These are phyloP conservation scores for Arabis hirsuta DNA, from an alignment of 345 rosid genomes.

Conservation along the genomic window DNA sequence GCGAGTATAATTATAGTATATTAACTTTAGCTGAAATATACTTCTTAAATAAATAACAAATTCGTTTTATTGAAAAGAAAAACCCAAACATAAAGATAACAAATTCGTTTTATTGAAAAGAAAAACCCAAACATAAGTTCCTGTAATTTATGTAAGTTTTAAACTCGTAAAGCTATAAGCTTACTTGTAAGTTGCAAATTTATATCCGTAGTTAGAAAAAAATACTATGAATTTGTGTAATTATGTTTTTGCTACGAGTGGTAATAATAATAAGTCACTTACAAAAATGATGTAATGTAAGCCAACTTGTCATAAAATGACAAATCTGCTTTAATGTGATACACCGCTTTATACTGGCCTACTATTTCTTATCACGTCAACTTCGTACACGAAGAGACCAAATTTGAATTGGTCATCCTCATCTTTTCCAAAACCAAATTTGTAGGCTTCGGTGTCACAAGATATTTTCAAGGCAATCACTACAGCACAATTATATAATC, in stretches of 20 bases:
- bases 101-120: too few relatives aligned
- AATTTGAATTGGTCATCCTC: slow-evolving; percentile 20
- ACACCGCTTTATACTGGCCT: slow-evolving; percentile 17
- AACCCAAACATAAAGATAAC: too few relatives aligned
- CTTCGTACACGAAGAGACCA: slow-evolving; percentile 19
- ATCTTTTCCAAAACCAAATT: slow-evolving; percentile 21
- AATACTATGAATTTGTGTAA: not conserved
- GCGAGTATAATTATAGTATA: too few relatives aligned
- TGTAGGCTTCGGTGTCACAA: slow-evolving; percentile 10
- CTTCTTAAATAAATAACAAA: too few relatives aligned
- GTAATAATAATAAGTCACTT: not conserved
- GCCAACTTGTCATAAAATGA: slow-evolving; percentile 30
- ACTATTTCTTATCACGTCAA: slow-evolving; percentile 22
- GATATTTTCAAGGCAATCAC: slow-evolving; percentile 2
- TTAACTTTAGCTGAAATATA: too few relatives aligned
- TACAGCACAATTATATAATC: not conserved
- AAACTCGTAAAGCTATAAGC: too few relatives aligned
- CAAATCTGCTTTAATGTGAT: slow-evolving; percentile 26
- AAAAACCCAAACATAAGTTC: too few relatives aligned
- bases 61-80: too few relatives aligned
- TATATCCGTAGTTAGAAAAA: not conserved
- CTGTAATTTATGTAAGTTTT: too few relatives aligned
- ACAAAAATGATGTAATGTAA: slow-evolving; percentile 17
- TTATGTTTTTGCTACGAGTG: not conserved
- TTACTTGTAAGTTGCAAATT: too few relatives aligned